A percentile compares a stretch with the other conserved stretches of the same genome.
Evolutionary conservation across 2,329 filamentous ascomycete genomes (phyloP).

Genomic region (Ceratocystis smalleyi): DNA sequence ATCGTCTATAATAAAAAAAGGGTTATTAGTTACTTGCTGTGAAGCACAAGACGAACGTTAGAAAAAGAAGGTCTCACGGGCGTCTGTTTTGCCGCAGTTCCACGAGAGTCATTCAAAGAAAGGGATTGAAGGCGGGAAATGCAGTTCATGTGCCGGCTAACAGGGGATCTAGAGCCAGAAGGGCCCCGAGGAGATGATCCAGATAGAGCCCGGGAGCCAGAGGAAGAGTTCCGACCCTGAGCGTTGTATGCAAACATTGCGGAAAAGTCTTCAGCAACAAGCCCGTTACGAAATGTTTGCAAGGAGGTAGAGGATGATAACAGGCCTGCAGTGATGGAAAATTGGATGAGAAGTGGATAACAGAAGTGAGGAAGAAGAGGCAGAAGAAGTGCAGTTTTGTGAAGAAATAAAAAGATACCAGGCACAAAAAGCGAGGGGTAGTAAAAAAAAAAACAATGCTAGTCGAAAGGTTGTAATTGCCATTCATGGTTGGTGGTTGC

Average conservation of each 20-base stretch:
- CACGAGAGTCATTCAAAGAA: constrained; percentile 2
- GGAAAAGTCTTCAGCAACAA: constrained; percentile 3
- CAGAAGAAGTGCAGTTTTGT: neutral
- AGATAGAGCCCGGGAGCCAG: neutral
- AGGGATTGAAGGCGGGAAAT: constrained; percentile 1
- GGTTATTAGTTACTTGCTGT: neutral
- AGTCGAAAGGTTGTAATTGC: neutral
- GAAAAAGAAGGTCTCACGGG: constrained; percentile 2
- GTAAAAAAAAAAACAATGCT: neutral
- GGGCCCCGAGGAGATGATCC: neutral
- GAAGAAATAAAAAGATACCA: neutral
- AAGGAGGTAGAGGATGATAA: neutral
- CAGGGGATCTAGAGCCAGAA: constrained; percentile 4
- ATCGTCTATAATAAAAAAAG: neutral
- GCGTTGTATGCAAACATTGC: constrained; percentile 12
- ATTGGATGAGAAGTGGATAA: constrained; percentile 2
- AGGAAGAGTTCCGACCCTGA: constrained; percentile 4
- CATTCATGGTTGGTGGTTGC: constrained; percentile 3
- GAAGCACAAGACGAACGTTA: neutral
- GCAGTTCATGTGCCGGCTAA: neutral
- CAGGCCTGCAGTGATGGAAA: constrained; percentile 3
- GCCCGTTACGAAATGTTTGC: neutral
- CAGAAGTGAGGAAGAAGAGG: neutral
- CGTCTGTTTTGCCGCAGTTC: neutral
- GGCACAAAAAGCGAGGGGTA: neutral